These are phyloP conservation scores for Scutellaria minor DNA, from an alignment of 257 asterid genomes.

Conservation along the genomic window DNA sequence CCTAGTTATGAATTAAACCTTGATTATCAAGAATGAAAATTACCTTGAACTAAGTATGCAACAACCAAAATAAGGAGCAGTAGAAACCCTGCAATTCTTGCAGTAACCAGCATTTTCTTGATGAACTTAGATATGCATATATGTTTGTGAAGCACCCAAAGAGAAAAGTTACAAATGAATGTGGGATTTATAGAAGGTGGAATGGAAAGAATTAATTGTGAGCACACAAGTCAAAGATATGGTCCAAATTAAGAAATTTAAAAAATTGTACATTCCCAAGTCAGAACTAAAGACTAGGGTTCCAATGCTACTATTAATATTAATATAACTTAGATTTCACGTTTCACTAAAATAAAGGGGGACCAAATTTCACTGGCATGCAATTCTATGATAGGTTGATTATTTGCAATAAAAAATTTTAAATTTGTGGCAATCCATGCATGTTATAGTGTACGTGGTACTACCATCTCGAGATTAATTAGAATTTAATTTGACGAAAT, in stretches of 20 bases:
- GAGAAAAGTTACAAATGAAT: conserved; percentile 36
- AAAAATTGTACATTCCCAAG: conserved; percentile 48
- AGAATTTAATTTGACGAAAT: background rate
- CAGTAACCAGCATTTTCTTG: conserved; percentile 37
- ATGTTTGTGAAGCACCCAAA: conserved; percentile 41
- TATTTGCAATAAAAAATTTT: conserved; percentile 14
- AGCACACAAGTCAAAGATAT: conserved; percentile 59
- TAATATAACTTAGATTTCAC: conserved; percentile 47
- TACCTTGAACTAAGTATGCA: conserved; percentile 42
- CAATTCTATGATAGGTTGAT: conserved; percentile 43
- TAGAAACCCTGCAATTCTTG: conserved; percentile 41
- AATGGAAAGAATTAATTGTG: background rate
- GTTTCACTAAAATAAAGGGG: conserved; percentile 53
- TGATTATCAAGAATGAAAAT: background rate
- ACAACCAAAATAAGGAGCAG: conserved; percentile 40
- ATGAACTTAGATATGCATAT: background rate
- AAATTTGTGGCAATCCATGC: conserved; percentile 40
- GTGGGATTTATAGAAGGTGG: conserved; percentile 46
- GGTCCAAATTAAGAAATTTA: conserved; percentile 39
- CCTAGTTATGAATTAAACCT: background rate
- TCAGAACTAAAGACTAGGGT: conserved; percentile 48
- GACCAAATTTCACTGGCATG: conserved; percentile 54
- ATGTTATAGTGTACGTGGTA: conserved; percentile 26
- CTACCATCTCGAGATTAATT: conserved; percentile 41
- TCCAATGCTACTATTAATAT: conserved; percentile 34